Conservation (phyloP, 148 eudicot species). For the Pharnaceum exiguum region DNA sequence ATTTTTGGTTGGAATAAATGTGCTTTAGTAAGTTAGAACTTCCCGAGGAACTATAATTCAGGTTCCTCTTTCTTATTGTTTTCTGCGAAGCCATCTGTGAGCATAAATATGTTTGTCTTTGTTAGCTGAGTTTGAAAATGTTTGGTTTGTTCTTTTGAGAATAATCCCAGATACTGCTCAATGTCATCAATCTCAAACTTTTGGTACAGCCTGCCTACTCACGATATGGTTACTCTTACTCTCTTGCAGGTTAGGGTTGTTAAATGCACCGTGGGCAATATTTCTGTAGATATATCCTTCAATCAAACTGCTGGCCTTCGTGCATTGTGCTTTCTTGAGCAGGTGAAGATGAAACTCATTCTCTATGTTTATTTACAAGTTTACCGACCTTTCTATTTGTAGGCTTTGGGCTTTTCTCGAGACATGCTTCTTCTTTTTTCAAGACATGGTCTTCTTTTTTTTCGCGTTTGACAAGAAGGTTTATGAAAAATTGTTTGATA, state of each 20-base stretch:
- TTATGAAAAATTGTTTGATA: too few relatives aligned
- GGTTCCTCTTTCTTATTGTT: too few relatives aligned
- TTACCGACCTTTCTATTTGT: too few relatives aligned
- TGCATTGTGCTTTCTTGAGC: constrained; percentile 42
- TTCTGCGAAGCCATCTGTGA: too few relatives aligned
- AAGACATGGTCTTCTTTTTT: neutral
- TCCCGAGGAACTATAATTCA: too few relatives aligned
- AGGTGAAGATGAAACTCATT: constrained; percentile 22
- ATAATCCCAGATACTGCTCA: too few relatives aligned
- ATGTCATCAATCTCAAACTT: neutral
- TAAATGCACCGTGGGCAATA: constrained; percentile 39
- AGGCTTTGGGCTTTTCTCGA: neutral
- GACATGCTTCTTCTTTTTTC: neutral
- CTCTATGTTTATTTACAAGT: neutral
- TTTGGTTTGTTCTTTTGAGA: too few relatives aligned
- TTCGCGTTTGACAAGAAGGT: neutral
- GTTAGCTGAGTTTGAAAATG: too few relatives aligned
- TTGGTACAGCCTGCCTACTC: neutral
- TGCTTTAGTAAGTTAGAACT: too few relatives aligned
- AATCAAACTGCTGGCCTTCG: constrained; percentile 46
- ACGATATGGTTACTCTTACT: neutral
- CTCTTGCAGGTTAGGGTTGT: constrained; percentile 41
- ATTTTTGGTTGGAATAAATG: too few relatives aligned
- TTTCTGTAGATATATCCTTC: constrained; percentile 48
- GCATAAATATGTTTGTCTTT: too few relatives aligned